These are phyloP conservation scores for Xylaria sp. DNA, from an alignment of 2,329 filamentous ascomycete species.

Conservation along the genomic window DNA sequence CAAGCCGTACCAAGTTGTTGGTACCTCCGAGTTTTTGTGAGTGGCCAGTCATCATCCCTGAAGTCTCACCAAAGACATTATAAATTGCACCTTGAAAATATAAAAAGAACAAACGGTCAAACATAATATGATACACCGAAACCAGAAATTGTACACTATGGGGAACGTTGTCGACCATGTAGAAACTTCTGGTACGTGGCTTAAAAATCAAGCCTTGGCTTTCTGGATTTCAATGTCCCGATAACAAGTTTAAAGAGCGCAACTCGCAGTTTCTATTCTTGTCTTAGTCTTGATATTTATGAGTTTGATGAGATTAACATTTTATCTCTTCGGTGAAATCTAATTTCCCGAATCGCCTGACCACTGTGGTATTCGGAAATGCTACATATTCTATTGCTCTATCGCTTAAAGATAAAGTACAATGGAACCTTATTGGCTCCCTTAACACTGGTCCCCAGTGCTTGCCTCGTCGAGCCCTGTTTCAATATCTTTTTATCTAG, in stretches of 20 bases:
- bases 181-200: background rate
- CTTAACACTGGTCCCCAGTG: background rate
- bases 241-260: background rate
- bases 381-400: constrained; percentile 27
- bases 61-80: background rate
- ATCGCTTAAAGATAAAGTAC: constrained; percentile 18
- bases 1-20: constrained; percentile 8
- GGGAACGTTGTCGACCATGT: background rate
- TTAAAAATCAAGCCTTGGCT: background rate
- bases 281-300: background rate
- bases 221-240: background rate
- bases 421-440: background rate
- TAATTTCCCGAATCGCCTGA: background rate
- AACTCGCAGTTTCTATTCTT: background rate
- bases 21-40: background rate
- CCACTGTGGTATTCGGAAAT: background rate
- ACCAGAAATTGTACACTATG: background rate
- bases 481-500: constrained; percentile 2
- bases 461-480: background rate
- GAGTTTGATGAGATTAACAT: background rate
- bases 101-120: background rate
- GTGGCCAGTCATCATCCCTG: background rate
- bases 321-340: background rate
- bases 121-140: no score
- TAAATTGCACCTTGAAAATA: background rate